Conservation (phyloP, 495 filamentous ascomycete species). For the Corynascus novoguineensis region DNA sequence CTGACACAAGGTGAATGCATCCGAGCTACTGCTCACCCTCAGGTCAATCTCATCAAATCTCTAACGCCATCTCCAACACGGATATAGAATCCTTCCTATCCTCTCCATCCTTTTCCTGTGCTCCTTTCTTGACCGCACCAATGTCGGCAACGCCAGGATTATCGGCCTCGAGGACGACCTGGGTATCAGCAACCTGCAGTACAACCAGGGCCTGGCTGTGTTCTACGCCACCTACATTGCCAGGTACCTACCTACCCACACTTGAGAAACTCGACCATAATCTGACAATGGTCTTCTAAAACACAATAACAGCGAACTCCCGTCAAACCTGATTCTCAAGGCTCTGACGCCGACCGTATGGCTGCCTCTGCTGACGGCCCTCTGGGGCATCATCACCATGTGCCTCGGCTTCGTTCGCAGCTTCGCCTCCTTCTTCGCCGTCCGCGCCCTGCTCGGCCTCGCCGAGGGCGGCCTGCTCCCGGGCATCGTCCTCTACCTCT, state of each 20-base stretch:
- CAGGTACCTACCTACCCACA: conserved; percentile 31
- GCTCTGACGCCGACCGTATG: conserved; percentile 56
- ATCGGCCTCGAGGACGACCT: conserved; percentile 63
- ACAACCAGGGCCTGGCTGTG: conserved; percentile 56
- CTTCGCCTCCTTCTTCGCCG: conserved; percentile 67
- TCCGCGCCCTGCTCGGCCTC: conserved; percentile 69
- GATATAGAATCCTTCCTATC: conserved; percentile 42
- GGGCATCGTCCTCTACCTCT: conserved; percentile 48
- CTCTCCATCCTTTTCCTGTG: conserved; percentile 47
- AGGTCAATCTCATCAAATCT: neutral
- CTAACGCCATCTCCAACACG: neutral
- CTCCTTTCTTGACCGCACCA: conserved; percentile 71
- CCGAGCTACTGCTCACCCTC: too few species aligned
- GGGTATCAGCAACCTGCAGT: conserved; percentile 58
- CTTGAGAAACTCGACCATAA: neutral
- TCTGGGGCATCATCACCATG: conserved; percentile 54
- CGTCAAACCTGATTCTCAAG: conserved; percentile 84
- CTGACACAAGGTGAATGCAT: neutral
- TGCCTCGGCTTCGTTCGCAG: conserved; percentile 72
- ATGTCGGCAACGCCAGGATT: conserved; percentile 81
- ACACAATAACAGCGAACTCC: conserved; percentile 55
- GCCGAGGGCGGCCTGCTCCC: conserved; percentile 48
- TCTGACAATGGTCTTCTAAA: neutral
- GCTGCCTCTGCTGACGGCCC: conserved; percentile 50
- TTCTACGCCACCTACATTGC: conserved; percentile 50